Evolutionary conservation across 1,284 basidiomycete genomes (phyloP).

Genomic region (Exsudoporus floridanus): DNA sequence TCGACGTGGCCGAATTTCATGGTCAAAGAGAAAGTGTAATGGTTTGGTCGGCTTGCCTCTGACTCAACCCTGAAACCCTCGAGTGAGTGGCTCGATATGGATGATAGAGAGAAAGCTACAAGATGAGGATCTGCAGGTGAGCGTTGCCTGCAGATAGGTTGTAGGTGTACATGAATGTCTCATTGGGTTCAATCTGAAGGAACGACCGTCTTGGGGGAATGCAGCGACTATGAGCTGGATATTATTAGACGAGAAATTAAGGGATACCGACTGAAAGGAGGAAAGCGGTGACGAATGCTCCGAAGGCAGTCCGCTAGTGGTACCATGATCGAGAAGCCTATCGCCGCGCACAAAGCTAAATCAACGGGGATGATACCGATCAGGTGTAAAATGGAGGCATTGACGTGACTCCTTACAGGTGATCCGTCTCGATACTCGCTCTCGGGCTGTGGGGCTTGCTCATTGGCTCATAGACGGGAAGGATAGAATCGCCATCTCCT

Average conservation of each 20-base stretch:
- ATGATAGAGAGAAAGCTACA: conserved; percentile 21
- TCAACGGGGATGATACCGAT: conserved; percentile 3
- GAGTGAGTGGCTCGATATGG: background rate
- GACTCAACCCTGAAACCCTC: conserved; percentile 49
- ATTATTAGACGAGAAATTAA: background rate
- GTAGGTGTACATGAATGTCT: conserved; percentile 32
- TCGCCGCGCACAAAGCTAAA: conserved; percentile 1
- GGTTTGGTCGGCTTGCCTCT: conserved; percentile 39
- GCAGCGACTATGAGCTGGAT: conserved; percentile 9
- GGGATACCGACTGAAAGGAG: conserved; percentile 13
- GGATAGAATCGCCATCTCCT: conserved; percentile 16
- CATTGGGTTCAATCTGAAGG: conserved; percentile 24
- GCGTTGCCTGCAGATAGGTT: conserved; percentile 18
- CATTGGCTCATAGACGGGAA: conserved; percentile 24
- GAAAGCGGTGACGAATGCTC: background rate
- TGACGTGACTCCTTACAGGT: conserved; percentile 10
- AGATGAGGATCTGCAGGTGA: conserved; percentile 29
- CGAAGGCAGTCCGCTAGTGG: conserved; percentile 5
- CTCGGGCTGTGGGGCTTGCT: background rate
- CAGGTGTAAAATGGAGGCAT: conserved; percentile 2
- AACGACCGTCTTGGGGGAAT: conserved; percentile 23
- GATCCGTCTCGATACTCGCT: background rate
- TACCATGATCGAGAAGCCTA: conserved; percentile 2
- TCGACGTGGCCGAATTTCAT: conserved; percentile 53
- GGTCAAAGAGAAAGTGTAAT: conserved; percentile 52